phyloP scores from a whole-genome alignment of 208 protist genomes.

The Acanthamoeba royreba region DNA sequence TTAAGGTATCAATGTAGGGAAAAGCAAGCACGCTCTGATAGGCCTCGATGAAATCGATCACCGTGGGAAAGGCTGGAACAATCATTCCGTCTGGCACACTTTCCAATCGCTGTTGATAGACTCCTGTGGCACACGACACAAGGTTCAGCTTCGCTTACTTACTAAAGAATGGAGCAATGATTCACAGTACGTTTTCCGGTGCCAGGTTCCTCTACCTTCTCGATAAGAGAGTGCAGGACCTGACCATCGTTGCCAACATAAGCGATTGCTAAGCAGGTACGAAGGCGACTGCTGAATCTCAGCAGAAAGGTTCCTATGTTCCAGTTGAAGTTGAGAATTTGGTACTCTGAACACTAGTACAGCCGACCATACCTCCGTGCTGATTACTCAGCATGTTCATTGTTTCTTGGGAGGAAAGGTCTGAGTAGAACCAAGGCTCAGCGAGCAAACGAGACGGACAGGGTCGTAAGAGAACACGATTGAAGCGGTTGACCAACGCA shows the following conservation, averaged over 20 bases:
- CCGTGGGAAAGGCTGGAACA: not conserved
- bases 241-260: conserved; percentile 40
- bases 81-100: not conserved
- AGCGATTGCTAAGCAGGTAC: not conserved
- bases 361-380: not conserved
- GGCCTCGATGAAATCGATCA: conserved; percentile 41
- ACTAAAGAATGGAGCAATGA: not conserved
- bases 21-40: conserved; percentile 45
- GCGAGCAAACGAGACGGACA: not conserved
- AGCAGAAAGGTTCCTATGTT: conserved; percentile 3
- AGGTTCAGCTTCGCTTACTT: too few species aligned
- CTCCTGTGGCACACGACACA: not conserved
- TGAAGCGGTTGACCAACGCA: not conserved
- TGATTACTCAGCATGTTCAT: not conserved
- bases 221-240: conserved; percentile 43
- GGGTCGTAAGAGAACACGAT: not conserved
- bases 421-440: conserved; percentile 40
- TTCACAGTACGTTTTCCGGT: not conserved
- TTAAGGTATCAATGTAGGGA: conserved; percentile 39
- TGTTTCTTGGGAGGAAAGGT: conserved; percentile 10
- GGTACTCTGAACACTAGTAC: not conserved
- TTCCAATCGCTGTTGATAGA: conserved; percentile 1
- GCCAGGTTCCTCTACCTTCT: not conserved
- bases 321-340: not conserved
- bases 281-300: not conserved